Percentiles rank a stretch among this genome's conserved stretches.
phyloP scores from a whole-genome alignment of 352 stramenopile species.

The Globisporangium mamillatum region DNA sequence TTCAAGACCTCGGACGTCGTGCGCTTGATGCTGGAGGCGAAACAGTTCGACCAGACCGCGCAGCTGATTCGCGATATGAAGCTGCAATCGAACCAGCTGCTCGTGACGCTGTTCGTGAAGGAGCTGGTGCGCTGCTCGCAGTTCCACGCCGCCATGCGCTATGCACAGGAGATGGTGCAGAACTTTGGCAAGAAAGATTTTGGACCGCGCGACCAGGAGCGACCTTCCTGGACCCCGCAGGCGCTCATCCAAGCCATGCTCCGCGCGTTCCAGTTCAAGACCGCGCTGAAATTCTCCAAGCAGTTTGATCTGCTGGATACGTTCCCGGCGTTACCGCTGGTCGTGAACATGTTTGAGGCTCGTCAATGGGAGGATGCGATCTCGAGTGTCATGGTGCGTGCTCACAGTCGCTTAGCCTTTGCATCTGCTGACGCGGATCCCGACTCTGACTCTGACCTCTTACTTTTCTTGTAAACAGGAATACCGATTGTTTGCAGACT shows the following conservation, averaged over 20 bases:
- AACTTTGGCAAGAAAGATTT: conserved; percentile 58
- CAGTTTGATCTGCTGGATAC: conserved; percentile 74
- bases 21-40: conserved; percentile 66
- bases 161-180: conserved; percentile 78
- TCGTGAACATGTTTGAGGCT: conserved; percentile 69
- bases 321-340: conserved; percentile 60
- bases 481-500: conserved; percentile 65
- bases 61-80: conserved; percentile 78
- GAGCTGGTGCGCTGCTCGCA: conserved; percentile 63
- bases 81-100: conserved; percentile 60
- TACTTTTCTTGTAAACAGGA: conserved; percentile 22
- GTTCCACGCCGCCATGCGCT: conserved; percentile 68
- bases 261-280: conserved; percentile 61
- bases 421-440: conserved; percentile 3
- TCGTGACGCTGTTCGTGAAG: conserved; percentile 82
- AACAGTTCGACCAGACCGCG: conserved; percentile 57
- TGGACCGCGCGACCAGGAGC: conserved; percentile 21
- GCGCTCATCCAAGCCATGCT: conserved; percentile 86
- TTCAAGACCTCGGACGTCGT: conserved; percentile 82
- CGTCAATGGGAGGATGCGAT: conserved; percentile 69
- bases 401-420: not conserved
- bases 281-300: conserved; percentile 76
- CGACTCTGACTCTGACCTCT: not conserved
- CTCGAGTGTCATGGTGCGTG: conserved; percentile 55
- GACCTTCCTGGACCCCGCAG: conserved; percentile 69